Conservation (phyloP, 345 rosid genomes). For the Gossypium arboreum region DNA sequence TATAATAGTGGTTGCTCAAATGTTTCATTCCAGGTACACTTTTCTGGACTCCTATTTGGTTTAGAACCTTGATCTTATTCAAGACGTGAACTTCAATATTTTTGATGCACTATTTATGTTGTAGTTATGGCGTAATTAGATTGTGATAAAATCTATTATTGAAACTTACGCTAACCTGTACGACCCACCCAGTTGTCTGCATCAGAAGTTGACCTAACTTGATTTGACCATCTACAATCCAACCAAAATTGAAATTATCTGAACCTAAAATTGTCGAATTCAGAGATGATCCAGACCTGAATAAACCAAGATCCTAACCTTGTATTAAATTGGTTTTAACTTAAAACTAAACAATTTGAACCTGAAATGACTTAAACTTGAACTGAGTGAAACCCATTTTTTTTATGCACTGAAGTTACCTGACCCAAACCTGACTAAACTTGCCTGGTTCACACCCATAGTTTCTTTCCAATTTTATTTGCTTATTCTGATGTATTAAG, state of each 20-base stretch:
- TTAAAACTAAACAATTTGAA: not conserved
- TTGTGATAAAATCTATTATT: not conserved
- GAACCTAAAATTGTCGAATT: not conserved
- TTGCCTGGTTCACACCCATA: not conserved
- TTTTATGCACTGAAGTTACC: not conserved
- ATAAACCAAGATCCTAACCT: not conserved
- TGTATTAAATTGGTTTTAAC: not conserved
- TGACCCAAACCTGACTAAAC: not conserved
- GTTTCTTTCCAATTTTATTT: slow-evolving; percentile 2
- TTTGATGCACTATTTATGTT: not conserved
- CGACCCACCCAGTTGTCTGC: not conserved
- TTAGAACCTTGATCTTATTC: not conserved
- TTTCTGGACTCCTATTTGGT: slow-evolving; percentile 3
- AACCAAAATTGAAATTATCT: not conserved
- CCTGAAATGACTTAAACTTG: too few species aligned
- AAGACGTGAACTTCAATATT: not conserved
- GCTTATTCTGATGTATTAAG: not conserved
- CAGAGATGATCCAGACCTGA: not conserved
- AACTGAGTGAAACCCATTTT: not conserved
- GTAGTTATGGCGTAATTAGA: not conserved
- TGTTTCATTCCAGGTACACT: slow-evolving; percentile 36
- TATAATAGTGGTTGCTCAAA: slow-evolving; percentile 30
- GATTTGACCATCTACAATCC: not conserved
- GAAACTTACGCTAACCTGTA: not conserved
- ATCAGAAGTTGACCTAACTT: not conserved